Percentiles rank a stretch among this genome's conserved stretches.
phyloP scores from a whole-genome alignment of 2,329 filamentous ascomycete genomes.

The Mycogone perniciosa region DNA sequence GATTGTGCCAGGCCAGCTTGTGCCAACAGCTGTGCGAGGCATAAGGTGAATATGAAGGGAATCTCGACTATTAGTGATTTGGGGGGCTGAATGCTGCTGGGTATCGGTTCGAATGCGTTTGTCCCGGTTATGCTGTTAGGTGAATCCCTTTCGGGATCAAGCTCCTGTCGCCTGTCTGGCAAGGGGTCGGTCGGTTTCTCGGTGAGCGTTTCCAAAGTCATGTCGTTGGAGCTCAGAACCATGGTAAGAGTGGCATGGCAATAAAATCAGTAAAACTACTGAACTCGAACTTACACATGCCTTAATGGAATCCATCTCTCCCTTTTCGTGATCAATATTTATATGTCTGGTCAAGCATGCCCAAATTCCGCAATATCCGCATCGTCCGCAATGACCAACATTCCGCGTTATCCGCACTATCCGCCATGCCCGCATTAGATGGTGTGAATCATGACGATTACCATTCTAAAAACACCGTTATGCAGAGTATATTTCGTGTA shows the following conservation, averaged over 20 bases:
- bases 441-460: background rate
- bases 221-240: too few relatives aligned
- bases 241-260: too few relatives aligned
- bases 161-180: too few relatives aligned
- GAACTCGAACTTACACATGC: too few relatives aligned
- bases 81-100: slow-evolving; percentile 5
- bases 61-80: background rate
- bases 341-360: background rate
- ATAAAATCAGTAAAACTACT: too few relatives aligned
- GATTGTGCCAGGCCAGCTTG: slow-evolving; percentile 17
- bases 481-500: too few relatives aligned
- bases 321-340: too few relatives aligned
- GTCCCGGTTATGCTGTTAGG: background rate
- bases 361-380: background rate
- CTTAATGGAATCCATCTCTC: too few relatives aligned
- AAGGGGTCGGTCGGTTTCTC: too few relatives aligned
- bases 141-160: too few relatives aligned
- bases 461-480: too few relatives aligned
- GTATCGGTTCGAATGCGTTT: slow-evolving; percentile 1
- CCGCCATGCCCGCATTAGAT: background rate
- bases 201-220: too few relatives aligned
- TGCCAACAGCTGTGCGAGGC: slow-evolving; percentile 18
- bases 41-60: slow-evolving; percentile 13
- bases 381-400: background rate
- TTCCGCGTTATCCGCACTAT: background rate